Evolutionary conservation across 345 rosid genomes (phyloP).

Genomic region (Acer saccharum): DNA sequence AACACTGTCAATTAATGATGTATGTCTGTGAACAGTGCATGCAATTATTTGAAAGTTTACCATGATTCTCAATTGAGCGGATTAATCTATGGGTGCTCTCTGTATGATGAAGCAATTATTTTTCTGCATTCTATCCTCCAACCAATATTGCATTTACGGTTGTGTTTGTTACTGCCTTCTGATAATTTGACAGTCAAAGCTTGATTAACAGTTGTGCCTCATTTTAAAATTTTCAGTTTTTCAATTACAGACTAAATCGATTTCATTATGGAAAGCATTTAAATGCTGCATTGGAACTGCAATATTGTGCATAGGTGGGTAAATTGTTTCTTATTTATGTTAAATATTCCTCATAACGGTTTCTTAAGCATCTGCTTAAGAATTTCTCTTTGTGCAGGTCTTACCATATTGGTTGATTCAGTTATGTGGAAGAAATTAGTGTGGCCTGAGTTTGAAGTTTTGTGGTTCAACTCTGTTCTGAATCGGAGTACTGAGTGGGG

Average conservation of each 20-base stretch:
- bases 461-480: constrained; percentile 95
- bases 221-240: constrained; percentile 27
- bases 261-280: constrained; percentile 65
- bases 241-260: constrained; percentile 67
- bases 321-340: constrained; percentile 3
- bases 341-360: constrained; percentile 3
- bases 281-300: constrained; percentile 59
- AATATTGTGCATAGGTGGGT: constrained; percentile 69
- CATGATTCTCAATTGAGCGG: neutral
- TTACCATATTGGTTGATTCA: constrained; percentile 78
- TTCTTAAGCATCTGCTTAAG: constrained; percentile 25
- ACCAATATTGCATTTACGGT: neutral
- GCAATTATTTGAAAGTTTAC: neutral
- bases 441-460: constrained; percentile 98
- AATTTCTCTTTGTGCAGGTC: constrained; percentile 58
- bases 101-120: constrained; percentile 8
- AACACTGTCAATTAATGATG: no score
- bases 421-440: constrained; percentile 81
- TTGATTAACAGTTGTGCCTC: constrained; percentile 29
- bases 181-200: neutral
- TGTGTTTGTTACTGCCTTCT: neutral
- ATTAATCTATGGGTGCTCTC: neutral
- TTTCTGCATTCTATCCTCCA: neutral
- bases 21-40: neutral
- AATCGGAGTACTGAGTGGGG: constrained; percentile 99